phyloP scores from a whole-genome alignment of 225 moss, liverwort and hornwort species.

The Physcomitrium patens region DNA sequence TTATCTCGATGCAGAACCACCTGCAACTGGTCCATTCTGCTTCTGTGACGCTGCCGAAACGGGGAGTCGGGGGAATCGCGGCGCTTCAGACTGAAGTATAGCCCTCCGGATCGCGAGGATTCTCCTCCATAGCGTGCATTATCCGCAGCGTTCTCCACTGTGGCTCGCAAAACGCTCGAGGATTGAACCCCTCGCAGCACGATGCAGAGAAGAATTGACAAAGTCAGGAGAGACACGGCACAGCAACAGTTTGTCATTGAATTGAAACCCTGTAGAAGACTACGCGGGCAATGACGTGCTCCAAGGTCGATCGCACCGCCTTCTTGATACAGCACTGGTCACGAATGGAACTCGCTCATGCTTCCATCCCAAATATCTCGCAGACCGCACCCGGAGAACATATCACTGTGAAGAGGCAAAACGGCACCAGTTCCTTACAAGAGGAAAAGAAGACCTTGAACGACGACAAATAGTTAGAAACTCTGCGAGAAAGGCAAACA shows the following conservation, averaged over 20 bases:
- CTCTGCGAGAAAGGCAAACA: too few species aligned
- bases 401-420: too few species aligned
- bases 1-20: conserved; percentile 36
- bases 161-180: background rate
- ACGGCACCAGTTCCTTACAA: too few species aligned
- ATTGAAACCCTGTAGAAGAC: background rate
- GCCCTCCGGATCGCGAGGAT: conserved; percentile 5
- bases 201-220: conserved; percentile 13
- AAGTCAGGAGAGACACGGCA: conserved; percentile 9
- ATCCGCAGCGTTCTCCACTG: background rate
- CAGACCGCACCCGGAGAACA: too few species aligned
- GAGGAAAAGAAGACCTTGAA: too few species aligned
- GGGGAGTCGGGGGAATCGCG: conserved; percentile 49
- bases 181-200: background rate
- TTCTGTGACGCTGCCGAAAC: conserved; percentile 31
- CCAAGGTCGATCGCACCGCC: too few species aligned
- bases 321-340: too few species aligned
- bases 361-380: too few species aligned
- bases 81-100: conserved; percentile 41
- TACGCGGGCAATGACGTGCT: too few species aligned
- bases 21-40: conserved; percentile 12
- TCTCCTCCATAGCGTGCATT: background rate
- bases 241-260: conserved; percentile 21
- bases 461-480: too few species aligned
- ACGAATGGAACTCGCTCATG: too few species aligned